Evolutionary conservation across 1,284 basidiomycete species (phyloP), one percentile per base, ranked within the genome.

Genomic region (Mrakiaceae sp.): DNA sequence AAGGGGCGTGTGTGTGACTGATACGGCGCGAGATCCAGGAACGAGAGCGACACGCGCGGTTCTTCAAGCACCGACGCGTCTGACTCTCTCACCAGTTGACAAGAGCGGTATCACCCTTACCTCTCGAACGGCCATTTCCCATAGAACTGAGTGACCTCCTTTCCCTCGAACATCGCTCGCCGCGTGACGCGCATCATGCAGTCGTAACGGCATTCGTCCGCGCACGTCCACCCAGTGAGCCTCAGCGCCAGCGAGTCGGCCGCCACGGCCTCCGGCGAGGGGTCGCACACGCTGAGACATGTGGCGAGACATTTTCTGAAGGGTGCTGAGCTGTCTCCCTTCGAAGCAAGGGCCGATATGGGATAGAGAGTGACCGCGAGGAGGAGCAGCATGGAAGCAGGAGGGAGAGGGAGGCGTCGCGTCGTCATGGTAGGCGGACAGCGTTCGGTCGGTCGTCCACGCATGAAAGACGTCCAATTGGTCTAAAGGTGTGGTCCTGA

Each of bases 111-210:
- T 9, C 16, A 52, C 54, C 27, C 58, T 59, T 1, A 66, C 64
- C 64, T 81, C 82, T 86, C 87, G 75, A 97, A 97, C 0, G 92
- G 90, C 94, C 95, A 98, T 79, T 98, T 98, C 40, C 96, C 96
- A 71, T 92, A 84, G 75, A 89, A 97, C 72, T 96, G 93, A 63
- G 88, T 81, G 27, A 87, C 77, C 48, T 61, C 61, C 14, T 68
- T 51, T 14, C 72, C 73, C 54, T 73, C 44, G 50, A 76, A 70
- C 66, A 73, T 12, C 27, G 27, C 27, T 27, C 27, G 27, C 27
- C 27, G 27, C 77, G 73, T 81, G 3, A 84, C 72, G 40, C 85
- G 83, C 39, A 80, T 76, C 12, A 92, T 96, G 63, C 95, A 81
- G 60, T 80, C 75, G 72, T 96, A 92, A 80, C 88, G 89, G 78